These are phyloP conservation scores for Penicillium sp. DNA, from an alignment of 2,329 filamentous ascomycete genomes.

Conservation along the genomic window DNA sequence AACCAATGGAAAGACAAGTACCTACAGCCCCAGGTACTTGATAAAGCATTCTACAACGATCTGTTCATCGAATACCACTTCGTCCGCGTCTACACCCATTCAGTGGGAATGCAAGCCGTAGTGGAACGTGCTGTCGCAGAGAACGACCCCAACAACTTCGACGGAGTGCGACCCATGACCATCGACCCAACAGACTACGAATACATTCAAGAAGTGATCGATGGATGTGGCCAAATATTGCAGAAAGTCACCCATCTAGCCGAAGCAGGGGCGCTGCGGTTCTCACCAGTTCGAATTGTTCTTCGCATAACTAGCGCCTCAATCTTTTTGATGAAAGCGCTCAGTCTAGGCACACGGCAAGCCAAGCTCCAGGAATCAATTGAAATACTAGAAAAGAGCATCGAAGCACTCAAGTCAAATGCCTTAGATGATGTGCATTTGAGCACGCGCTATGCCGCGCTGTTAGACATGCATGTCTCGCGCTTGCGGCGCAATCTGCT, in stretches of 20 bases:
- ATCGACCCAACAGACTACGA: constrained; percentile 52
- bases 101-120: constrained; percentile 55
- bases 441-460: constrained; percentile 50
- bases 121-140: constrained; percentile 52
- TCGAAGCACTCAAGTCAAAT: constrained; percentile 49
- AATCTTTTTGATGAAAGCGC: constrained; percentile 53
- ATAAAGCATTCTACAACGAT: constrained; percentile 45
- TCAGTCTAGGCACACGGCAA: constrained; percentile 51
- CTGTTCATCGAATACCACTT: constrained; percentile 54
- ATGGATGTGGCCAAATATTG: constrained; percentile 53
- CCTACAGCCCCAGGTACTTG: constrained; percentile 31
- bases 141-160: constrained; percentile 28
- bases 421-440: constrained; percentile 53
- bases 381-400: constrained; percentile 49
- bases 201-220: constrained; percentile 56
- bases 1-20: constrained; percentile 39
- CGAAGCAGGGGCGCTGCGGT: constrained; percentile 47
- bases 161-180: constrained; percentile 42
- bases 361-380: constrained; percentile 50
- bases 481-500: constrained; percentile 40
- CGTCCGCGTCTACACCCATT: constrained; percentile 44
- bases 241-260: constrained; percentile 50
- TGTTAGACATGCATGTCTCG: constrained; percentile 48
- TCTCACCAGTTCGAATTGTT: constrained; percentile 54
- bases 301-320: constrained; percentile 55